Evolutionary conservation across 2,329 filamentous ascomycete species (phyloP), one percentile per base, ranked within the genome.

Genomic region (Claviceps pusilla): DNA sequence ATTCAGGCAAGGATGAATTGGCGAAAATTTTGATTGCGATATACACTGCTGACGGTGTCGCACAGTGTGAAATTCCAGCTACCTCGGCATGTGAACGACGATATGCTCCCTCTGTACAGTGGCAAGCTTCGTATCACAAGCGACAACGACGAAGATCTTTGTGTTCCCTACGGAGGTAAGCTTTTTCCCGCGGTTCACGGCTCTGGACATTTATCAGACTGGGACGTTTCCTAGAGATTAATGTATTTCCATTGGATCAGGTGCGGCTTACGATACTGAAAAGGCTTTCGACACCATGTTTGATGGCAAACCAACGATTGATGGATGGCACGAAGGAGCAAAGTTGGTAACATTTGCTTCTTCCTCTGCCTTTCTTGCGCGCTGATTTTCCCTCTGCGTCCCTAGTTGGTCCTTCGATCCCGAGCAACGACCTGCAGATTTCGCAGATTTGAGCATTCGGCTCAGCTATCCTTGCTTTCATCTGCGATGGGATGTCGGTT

Each of bases 41-140:
- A 54, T 24, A 35, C 39, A 11, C 16, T 37, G 39, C 12, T 16
- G 10, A 31, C 16, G 39, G n/a, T 37, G 16, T 11, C 16, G 29
- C 7, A 12, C 11, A 69, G 67, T 39, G 59, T 69, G 35, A 53
- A 47, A 4, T 69, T 69, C 54, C 57, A 54, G 7, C 58, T 62
- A 10, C 67, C 67, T 1, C 56, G 63, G 3, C 49, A 37, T 16
- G 57, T 67, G 19, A 56, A 64, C 29, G 67, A 69, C 19, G 63
- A 68, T 29, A 61, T 63, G 46, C 59, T 75, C 47, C 72, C 72
- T 0, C 57, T 74, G 4, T 75, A 75, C 55, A 67, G 70, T 43
- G 73, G 73, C 24, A 74, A 74, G 57, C 62, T 75, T 28, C 64
- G 68, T 54, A 59, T 76, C 24, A 63, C 62, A 4, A 68, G 68